These are phyloP conservation scores for Isoetes taiwanensis DNA, from an alignment of 75 land plant genomes.

Conservation along the genomic window DNA sequence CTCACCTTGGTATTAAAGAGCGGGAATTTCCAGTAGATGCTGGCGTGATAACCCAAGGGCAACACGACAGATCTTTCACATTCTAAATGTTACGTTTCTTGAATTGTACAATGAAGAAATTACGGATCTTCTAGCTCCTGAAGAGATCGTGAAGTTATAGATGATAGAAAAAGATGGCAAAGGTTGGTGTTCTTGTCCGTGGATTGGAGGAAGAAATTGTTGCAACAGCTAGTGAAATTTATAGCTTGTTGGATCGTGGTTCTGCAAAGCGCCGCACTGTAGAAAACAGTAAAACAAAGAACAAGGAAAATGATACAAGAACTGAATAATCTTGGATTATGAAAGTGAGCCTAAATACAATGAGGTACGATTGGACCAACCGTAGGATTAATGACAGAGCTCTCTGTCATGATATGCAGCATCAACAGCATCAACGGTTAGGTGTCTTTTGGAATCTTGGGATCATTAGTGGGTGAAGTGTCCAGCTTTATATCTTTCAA, in stretches of 20 bases:
- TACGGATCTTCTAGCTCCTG: conserved; percentile 77
- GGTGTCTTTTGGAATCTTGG: no score
- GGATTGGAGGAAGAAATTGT: conserved; percentile 95
- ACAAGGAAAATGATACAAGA: no score
- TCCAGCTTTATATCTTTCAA: no score
- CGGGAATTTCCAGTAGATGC: conserved; percentile 83
- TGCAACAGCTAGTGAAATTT: conserved; percentile 75
- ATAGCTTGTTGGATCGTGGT: conserved; percentile 68
- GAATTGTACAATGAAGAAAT: conserved; percentile 98
- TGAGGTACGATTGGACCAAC: no score
- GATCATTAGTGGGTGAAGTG: no score
- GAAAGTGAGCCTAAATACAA: no score
- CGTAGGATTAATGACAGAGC: no score
- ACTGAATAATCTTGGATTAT: no score
- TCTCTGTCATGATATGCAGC: no score
- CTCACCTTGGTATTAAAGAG: conserved; percentile 30
- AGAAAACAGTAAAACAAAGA: no score
- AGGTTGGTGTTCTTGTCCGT: conserved; percentile 86
- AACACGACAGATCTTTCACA: conserved; percentile 71
- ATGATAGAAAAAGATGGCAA: conserved; percentile 82
- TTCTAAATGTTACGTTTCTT: conserved; percentile 77
- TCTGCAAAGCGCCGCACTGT: conserved; percentile 83
- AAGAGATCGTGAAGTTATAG: conserved; percentile 44
- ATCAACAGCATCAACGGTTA: no score
- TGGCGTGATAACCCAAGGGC: conserved; percentile 82